Base-by-base conservation (phyloP, 2,329 filamentous ascomycete genomes). In the Amesomyces nigricolor region DNA sequence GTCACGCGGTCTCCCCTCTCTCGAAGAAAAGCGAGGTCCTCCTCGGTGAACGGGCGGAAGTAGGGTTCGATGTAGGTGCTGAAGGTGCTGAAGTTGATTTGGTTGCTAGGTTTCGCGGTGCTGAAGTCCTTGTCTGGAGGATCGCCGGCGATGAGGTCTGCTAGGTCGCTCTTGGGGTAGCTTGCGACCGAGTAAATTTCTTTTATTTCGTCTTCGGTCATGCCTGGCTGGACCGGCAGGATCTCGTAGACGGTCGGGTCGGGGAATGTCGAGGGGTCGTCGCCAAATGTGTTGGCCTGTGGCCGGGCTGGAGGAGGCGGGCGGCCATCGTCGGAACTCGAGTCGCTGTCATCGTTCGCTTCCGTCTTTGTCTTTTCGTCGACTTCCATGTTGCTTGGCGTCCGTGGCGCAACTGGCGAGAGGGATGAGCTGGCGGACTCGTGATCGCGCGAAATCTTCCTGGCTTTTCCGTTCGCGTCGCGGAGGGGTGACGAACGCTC, bases 171-270 rank as follows among this genome's bases (percentile, higher is more conserved):
- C 51, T 79, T 80, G 0, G 94, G 94, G 67, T 94, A 99, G 13
- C 82, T 78, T 4, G 88, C 85, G 14, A 99, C 94, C 7, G 89
- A 90, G 70, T 89, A 95, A 51, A 97, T 92, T 62, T 88, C 83
- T 67, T 87, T 91, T 70, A 86, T 89, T 65, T 95, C 86, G n/a
- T 92, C 87, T 55, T 91, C 83, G 2, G 83, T 79, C 86, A 96
- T 95, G 61, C 80, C 85, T 0, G 85, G 80, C 1, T 81, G 80
- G 22, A 91, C 78, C 0, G 86, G 78, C 54, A 86, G 85, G 60
- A 99, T 96, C 68, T 99, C 88, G 75, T 99, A 99, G 48, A 96
- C 80, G 37, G 92, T 96, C 1, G 91, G 91, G 67, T 99, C 94
- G 17, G 83, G 82, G 65, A 92, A 96, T n/a, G 85, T 90, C 26